Conservation (phyloP, 140 eudicot genomes). For the Bidens hawaiensis region DNA sequence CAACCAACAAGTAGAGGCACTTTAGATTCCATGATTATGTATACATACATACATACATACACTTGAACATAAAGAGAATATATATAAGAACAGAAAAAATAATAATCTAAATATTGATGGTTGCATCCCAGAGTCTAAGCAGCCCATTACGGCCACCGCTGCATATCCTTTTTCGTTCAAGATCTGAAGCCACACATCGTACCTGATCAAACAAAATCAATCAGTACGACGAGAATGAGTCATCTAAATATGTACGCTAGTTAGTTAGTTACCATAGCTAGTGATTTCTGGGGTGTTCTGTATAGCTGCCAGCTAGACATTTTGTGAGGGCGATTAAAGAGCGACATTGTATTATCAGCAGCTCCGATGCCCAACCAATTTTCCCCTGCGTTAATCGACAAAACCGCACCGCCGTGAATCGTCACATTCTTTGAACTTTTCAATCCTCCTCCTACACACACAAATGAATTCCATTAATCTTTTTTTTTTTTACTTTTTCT, state of each 20-base stretch:
- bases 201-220: too few species aligned
- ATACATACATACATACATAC: too few species aligned
- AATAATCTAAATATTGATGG: conserved; percentile 59
- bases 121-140: conserved; percentile 95
- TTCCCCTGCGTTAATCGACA: conserved; percentile 83
- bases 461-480: too few species aligned
- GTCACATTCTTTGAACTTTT: conserved; percentile 77
- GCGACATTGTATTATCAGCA: conserved; percentile 97
- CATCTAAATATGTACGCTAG: too few species aligned
- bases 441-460: conserved; percentile 33
- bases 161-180: conserved; percentile 92
- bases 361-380: conserved; percentile 97
- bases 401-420: conserved; percentile 54
- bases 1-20: too few species aligned
- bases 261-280: conserved; percentile 78
- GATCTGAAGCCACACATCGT: conserved; percentile 82
- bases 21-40: too few species aligned
- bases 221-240: too few species aligned
- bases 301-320: conserved; percentile 86
- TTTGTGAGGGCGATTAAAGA: conserved; percentile 78
- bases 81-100: too few species aligned
- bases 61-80: too few species aligned
- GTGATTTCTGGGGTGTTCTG: conserved; percentile 84
- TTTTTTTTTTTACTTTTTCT: too few species aligned
- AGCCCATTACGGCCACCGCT: conserved; percentile 92